Base-by-base conservation (phyloP, 1,284 basidiomycete species). In the Calocybe gambosa region DNA sequence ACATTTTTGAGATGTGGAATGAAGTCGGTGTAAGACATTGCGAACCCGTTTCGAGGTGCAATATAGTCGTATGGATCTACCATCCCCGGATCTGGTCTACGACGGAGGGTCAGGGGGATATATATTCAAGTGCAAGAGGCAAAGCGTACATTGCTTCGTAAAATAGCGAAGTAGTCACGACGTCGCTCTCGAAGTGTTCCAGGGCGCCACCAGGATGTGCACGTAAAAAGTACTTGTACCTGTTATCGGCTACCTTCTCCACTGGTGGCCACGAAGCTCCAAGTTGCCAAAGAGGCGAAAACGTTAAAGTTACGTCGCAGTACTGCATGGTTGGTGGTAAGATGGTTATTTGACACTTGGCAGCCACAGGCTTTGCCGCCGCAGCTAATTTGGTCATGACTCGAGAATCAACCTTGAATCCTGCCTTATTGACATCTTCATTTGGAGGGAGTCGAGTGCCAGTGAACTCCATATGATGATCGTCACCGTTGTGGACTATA, bases 191-290 rank as follows among this genome's bases (percentile, higher is more conserved):
- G 53, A 89, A 89, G 60, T 89, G 85, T 58, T 89, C 86, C 35
- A 89, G 65, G 0, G 82, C 85, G 55, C 85, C 85, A 31, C 85
- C 85, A 44, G 86, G 87, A 61, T 88, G 80, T 10, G 83, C 84
- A 31, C 85, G 75, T 46, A 89, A 55, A 62, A 88, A 88, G 59
- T 84, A 89, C 58, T 89, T 89, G 64, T 85, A 73, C 60, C 82
- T 88, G 51, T 78, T 77, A 15, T 84, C 80, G 2, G 69, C 74
- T 4, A 85, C 57, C 34, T 67, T 67, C 62, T 89, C 85, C 2
- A 85, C 80, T 0, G 78, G 78, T 12, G 86, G 86, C 84, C 85
- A 89, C 9, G 83, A 80, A 42, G 78, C 67, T 2, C 79, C 76
- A 36, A 88, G 65, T 54, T 77, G 82, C 86, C 86, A 89, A 31